Base-by-base conservation (phyloP, 2,329 filamentous ascomycete genomes). In the Grosmannia clavigera region DNA sequence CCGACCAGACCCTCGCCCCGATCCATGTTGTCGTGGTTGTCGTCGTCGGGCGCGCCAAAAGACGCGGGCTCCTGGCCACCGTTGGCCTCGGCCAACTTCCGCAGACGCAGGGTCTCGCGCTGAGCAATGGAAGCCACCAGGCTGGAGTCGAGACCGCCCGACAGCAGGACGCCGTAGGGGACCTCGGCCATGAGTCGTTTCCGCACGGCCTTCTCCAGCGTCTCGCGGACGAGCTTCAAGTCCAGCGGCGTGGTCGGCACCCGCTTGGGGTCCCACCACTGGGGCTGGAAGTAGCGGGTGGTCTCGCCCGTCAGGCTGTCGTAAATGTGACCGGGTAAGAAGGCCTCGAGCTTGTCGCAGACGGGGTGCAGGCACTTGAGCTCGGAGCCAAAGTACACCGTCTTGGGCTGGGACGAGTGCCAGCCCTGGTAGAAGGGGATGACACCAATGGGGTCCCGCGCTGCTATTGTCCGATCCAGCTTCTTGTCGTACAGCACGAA, bases 181-280 rank as follows among this genome's bases (percentile, higher is more conserved):
- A 99, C 94, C 75, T 99, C 94, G 27, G 94, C 94, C 94, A 99
- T 99, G 72, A 99, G 81, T 66, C 94, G 87, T 79, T 99, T 99
- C 70, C 92, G 85, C 61, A 99, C 94, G 12, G 94, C 85, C 74
- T 85, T 88, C 80, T 97, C 94, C 62, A 99, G 80, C 1, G 87
- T 85, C 70, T 87, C 82, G 66, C 94, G 84, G 67, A 99, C 81
- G 58, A 83, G 72, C 78, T 88, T 95, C 72, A 91, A 85, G 75
- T 97, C 89, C 62, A 96, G 77, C 0, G 92, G 90, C 22, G 81
- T 86, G 58, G 85, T 80, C 19, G 94, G 94, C 48, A 96, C 82
- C 69, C 83, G 87, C 69, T 79, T 75, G 52, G 87, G 84, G 69
- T 99, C 90, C 83, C 92, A 91, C 94, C 94, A 99, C 63, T 84